Base-by-base conservation (phyloP, 192 early-diverging fungal genomes). In the Pilobolus umbonatus region DNA sequence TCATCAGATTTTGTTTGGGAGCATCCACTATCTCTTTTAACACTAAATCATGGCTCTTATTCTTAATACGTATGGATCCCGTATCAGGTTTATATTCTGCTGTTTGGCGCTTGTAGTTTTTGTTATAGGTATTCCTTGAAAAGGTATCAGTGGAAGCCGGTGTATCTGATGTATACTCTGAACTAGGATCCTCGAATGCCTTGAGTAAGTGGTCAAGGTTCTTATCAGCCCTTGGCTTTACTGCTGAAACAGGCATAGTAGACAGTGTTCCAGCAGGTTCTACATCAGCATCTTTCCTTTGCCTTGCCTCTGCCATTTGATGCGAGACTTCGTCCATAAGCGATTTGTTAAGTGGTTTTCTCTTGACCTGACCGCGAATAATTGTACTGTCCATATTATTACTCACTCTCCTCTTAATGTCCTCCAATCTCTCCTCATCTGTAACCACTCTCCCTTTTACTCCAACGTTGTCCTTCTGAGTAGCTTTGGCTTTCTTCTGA, bases 331-430 rank as follows among this genome's bases (percentile, higher is more conserved):
- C n/a, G 4, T 54, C 45, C 43, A 59, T 47, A n/a, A 59, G 25
- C 28, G 57, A 35, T 15, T 44, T 46, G 2, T 47, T 47, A 9
- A 59, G 29, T 22, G 57, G 57, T 14, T 59, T 59, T 35, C 57
- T 30, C 28, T 59, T 59, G 45, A 59, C 34, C 30, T 47, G 43
- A 3, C 42, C 44, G 22, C 57, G 29, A 17, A 22, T 24, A 5
- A 42, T 32, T 17, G 57, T 59, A n/a, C 57, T 59, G 1, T 45
- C 57, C 12, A n/a, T 35, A 15, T 59, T 54, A 14, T 54, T 35
- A 15, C 52, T 54, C 12, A 54, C 25, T 54, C 24, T 54, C 15
- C 38, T 35, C 2, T 35, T 31, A 19, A 54, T 54, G 24, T 34
- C 34, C 0, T 4, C 38, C 8, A 34, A 6, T 4, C 30, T 36